These are phyloP conservation scores for Middelhovenomyces tepae DNA, from an alignment of 805 yeast genomes.

Conservation along the genomic window DNA sequence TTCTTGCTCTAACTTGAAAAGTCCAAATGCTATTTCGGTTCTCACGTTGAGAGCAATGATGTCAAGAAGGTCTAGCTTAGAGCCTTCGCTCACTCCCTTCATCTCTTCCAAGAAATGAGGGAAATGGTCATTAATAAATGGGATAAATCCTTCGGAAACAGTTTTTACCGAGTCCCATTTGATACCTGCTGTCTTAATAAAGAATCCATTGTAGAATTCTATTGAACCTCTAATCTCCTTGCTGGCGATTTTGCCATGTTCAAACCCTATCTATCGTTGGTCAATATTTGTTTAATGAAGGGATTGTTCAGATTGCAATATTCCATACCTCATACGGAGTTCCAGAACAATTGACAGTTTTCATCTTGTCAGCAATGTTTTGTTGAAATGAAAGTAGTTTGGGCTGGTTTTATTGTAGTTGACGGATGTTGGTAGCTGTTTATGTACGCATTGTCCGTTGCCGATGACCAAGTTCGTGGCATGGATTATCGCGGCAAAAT, in stretches of 20 bases:
- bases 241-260: conserved; percentile 30
- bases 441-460: too few relatives aligned
- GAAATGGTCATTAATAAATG: conserved; percentile 21
- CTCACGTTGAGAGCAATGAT: conserved; percentile 33
- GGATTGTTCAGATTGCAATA: too few relatives aligned
- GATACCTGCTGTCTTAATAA: conserved; percentile 17
- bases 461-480: too few relatives aligned
- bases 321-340: conserved; percentile 11
- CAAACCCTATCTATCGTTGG: conserved; percentile 29
- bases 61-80: conserved; percentile 26
- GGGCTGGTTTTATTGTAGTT: too few relatives aligned
- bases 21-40: conserved; percentile 31
- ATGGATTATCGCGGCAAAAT: too few relatives aligned
- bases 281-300: conserved; percentile 8
- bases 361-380: conserved; percentile 4
- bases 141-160: conserved; percentile 24
- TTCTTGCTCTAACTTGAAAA: conserved; percentile 8
- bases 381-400: not conserved
- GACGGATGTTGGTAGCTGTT: too few relatives aligned
- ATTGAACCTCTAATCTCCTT: conserved; percentile 25
- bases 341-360: conserved; percentile 10
- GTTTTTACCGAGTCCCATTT: conserved; percentile 27
- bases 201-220: conserved; percentile 24
- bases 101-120: conserved; percentile 30
- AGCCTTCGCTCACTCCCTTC: conserved; percentile 33